A percentile compares a stretch with the other conserved stretches of the same genome.
phyloP scores from a whole-genome alignment of 148 eudicot genomes.

The Arctostaphylos glauca region DNA sequence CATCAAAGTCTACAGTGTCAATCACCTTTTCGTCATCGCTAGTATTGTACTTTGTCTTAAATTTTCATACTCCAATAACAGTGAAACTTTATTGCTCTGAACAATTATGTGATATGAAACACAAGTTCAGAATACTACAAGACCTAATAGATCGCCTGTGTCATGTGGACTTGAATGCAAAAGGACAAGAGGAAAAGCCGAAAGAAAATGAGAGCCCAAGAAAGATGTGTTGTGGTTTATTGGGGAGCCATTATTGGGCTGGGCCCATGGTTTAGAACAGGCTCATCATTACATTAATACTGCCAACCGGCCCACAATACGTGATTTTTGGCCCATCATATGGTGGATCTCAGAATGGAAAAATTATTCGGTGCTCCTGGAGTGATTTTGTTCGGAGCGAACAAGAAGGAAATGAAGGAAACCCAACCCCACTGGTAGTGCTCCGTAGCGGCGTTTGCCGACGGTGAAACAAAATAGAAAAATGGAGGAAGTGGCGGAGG shows the following conservation, averaged over 20 bases:
- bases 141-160: too few species aligned
- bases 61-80: too few species aligned
- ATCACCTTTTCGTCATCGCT: too few species aligned
- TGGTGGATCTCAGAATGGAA: neutral
- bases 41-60: too few species aligned
- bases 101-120: too few species aligned
- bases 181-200: too few species aligned
- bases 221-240: too few species aligned
- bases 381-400: neutral
- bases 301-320: neutral
- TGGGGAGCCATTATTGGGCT: neutral
- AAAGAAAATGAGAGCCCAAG: too few species aligned
- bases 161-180: too few species aligned
- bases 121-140: too few species aligned
- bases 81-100: too few species aligned
- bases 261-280: neutral
- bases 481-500: constrained; percentile 90
- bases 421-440: neutral
- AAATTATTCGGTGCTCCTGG: neutral
- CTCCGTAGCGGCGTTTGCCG: neutral
- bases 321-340: neutral
- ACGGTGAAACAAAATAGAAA: neutral
- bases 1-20: too few species aligned
- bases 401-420: neutral
- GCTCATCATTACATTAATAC: neutral